Percentiles rank a stretch among this genome's conserved stretches.
These are phyloP conservation scores for Ceratocystis smalleyi DNA, from an alignment of 2,329 filamentous ascomycete species.

Conservation along the genomic window DNA sequence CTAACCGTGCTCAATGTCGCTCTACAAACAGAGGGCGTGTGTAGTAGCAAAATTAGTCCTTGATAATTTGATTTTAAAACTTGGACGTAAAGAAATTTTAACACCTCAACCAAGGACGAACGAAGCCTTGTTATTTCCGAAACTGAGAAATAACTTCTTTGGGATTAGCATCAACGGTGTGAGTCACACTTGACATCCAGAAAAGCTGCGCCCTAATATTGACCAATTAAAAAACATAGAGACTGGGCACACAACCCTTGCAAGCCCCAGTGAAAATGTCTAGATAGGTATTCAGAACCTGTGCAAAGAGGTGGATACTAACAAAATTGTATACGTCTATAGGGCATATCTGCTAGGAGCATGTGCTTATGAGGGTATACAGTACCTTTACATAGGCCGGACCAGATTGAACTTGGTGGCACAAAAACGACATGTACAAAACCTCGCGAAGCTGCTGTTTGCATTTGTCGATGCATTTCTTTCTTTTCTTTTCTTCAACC, in stretches of 20 bases:
- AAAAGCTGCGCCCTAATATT: background rate
- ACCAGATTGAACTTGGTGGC: background rate
- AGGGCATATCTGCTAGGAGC: background rate
- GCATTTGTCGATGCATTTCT: background rate
- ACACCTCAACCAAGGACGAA: background rate
- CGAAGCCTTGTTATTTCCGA: background rate
- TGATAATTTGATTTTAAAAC: background rate
- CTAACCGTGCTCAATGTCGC: background rate
- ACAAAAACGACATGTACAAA: background rate
- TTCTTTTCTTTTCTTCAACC: background rate
- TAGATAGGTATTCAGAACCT: background rate
- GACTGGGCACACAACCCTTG: background rate
- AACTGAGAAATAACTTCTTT: background rate
- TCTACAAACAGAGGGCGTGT: background rate
- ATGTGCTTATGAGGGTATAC: background rate
- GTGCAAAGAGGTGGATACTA: too few relatives aligned
- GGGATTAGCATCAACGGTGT: background rate
- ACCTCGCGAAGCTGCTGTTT: background rate
- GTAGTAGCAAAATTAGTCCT: background rate
- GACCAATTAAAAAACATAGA: background rate
- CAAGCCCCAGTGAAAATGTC: background rate
- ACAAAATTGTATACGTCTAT: background rate
- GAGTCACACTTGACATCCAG: slow-evolving; percentile 7
- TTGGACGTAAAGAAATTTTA: background rate
- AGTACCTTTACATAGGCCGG: background rate